Evolutionary conservation across 495 filamentous ascomycete species (phyloP), one percentile per base, ranked within the genome.

Genomic region (Hypoxylon fuscum): DNA sequence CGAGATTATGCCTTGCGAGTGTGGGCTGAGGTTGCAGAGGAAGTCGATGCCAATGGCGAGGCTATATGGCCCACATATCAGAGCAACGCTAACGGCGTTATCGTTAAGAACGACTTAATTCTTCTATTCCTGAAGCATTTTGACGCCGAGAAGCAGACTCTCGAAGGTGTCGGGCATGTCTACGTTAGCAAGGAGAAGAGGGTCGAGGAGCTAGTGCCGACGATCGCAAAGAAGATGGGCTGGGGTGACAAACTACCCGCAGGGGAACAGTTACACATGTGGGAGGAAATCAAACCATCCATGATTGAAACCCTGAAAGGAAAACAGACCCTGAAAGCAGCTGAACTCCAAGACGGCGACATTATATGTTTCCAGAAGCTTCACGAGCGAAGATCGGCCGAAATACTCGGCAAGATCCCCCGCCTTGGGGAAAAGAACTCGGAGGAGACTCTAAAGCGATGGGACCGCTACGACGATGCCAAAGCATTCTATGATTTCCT

Each of bases 281-380:
- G 85, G 74, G 94, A 98, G 82, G 95, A 99, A 74, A 98, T 99
- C 77, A 98, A 97, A 73, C 91, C 93, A 32, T 88, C 85, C 45
- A 98, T 98, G 93, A 96, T 99, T 66, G 95, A 99, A 63, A 79
- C 84, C 10, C 91, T 98, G 82, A 97, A 97, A 72, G 86, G 88
- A 0, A 98, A 96, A 72, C 84, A 90, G 67, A 89, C 92, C 0
- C 84, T 99, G 55, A 87, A 90, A 43, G 87, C 90, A 49, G 92
- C 94, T 2, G 95, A 99, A 72, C 91, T 99, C 37, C 94, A 97
- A 68, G 93, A 98, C 69, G 95, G 95, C 35, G 95, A 99, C 71
- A 97, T 99, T 65, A 85, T 99, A 25, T 96, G 93, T 63, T 97
- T 98, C 77, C 94, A 97, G 74, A 83, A 82, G 54, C 68, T 79